Evolutionary conservation across 2,329 filamentous ascomycete species (phyloP), one percentile per base, ranked within the genome.

Genomic region (Dryadomyces quercivorus): DNA sequence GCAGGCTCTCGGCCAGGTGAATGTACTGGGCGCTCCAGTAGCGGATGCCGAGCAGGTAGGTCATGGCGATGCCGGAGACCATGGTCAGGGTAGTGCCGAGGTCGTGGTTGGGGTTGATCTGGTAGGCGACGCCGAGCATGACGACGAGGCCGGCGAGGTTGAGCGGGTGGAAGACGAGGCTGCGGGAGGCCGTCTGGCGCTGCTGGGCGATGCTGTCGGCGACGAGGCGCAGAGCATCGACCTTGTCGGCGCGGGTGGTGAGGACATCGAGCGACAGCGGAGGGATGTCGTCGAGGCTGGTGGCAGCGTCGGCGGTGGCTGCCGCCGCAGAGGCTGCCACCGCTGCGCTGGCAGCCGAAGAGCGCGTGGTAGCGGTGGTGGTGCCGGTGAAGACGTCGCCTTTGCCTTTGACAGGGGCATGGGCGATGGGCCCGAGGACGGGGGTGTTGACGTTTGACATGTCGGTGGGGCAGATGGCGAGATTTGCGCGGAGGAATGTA

Each of bases 131-230:
- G 12, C 66, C 72, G 18, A 81, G 66, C 16, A 68, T 61, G 12
- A 68, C 63, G 44, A 69, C 63, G n/a, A 82, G 68, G 8, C 73
- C 66, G 21, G 74, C 69, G 15, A 83, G 64, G 51, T 74, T 72
- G 22, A 78, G 65, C 0, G 80, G 81, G 68, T 88, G 81, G 61
- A 78, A 79, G 58, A 87, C 72, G 56, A 93, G 71, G 58, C 79
- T 71, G 54, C 72, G 71, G 45, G 82, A 79, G 20, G 86, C 81
- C 9, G 77, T 70, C 65, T 88, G 84, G 58, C 85, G 82, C 73
- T 93, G 89, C 69, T 95, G 85, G 40, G 88, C 86, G 51, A 94
- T 80, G 56, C 84, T 88, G 68, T 92, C 88, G 57, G 88, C 85
- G 43, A 95, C 76, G 20, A 95, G 78, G 59, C 79, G 78, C 52